Base-by-base conservation (phyloP, 2,329 filamentous ascomycete species). In the Colletotrichum horii region DNA sequence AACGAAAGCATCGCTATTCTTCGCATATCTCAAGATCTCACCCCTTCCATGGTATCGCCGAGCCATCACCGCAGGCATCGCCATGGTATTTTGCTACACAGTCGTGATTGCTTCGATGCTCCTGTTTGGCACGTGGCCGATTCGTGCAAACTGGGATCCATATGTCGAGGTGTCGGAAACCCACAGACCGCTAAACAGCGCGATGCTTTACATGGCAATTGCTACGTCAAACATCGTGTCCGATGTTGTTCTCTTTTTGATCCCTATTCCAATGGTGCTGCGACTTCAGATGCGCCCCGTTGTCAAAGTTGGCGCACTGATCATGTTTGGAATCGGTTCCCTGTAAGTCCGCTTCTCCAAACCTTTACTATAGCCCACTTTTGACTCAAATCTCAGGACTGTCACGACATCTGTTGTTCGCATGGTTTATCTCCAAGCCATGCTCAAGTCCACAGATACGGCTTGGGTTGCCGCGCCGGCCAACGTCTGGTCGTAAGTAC, bases 191-290 rank as follows among this genome's bases (percentile, higher is more conserved):
- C 81, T 89, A 28, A 80, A 87, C 60, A 83, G 85, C 34, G 83
- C 87, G 4, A 80, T 85, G 2, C 84, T 89, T 62, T 89, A 89
- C 76, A 85, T 89, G 28, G 82, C 85, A 24, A 88, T 87, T n/a
- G 87, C 88, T 0, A 84, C 84, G 1, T 80, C 85, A 19, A 88
- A 88, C 64, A 87, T 89, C 30, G 72, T 85, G 8, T 88, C 88
- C 1, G 87, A 90, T 76, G 70, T 89, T 1, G 74, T 89, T 19
- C 84, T 88, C 7, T 87, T 88, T 61, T 77, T 83, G 0, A 80
- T 89, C 4, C 88, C 88, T 0, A 84, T 89, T 19, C 85, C 84
- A 0, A 86, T 86, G 32, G 81, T 90, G 2, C 78, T 86, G 48
- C 81, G 80, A 1, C 78, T 89, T 4, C 85, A 86, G 64, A 84